Percentiles rank a stretch among this genome's conserved stretches.
Conservation (phyloP, 495 filamentous ascomycete species). For the Cercophora newfieldiana region DNA sequence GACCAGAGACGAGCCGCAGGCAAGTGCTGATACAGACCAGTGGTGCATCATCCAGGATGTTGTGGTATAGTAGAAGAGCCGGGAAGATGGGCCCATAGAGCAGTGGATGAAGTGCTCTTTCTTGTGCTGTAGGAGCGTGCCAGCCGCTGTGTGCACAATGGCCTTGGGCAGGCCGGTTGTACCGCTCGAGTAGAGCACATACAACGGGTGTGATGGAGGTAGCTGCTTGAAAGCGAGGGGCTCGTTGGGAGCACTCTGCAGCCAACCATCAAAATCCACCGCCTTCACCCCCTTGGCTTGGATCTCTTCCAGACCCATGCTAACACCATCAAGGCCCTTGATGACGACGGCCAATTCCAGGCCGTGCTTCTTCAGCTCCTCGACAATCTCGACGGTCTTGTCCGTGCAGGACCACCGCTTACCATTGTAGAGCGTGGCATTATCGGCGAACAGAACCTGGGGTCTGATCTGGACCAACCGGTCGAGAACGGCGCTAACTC, state of each 20-base stretch:
- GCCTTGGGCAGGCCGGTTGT: conserved; percentile 91
- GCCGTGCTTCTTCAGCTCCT: conserved; percentile 55
- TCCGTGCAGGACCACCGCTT: conserved; percentile 70
- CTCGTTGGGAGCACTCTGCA: conserved; percentile 39
- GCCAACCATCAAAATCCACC: conserved; percentile 39
- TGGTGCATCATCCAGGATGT: conserved; percentile 99
- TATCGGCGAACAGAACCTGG: conserved; percentile 78
- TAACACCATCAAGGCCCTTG: conserved; percentile 53
- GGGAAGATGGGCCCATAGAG: conserved; percentile 55
- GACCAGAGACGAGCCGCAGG: conserved; percentile 75
- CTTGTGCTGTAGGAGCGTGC: conserved; percentile 89
- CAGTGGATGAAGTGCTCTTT: conserved; percentile 89
- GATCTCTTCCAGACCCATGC: conserved; percentile 53
- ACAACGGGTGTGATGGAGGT: conserved; percentile 79
- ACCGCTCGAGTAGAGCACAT: conserved; percentile 84
- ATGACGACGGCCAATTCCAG: conserved; percentile 72
- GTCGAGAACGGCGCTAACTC: conserved; percentile 71
- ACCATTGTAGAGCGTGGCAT: conserved; percentile 84
- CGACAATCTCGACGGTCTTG: conserved; percentile 72
- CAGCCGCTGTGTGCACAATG: conserved; percentile 85
- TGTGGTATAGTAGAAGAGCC: conserved; percentile 77
- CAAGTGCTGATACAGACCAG: conserved; percentile 83
- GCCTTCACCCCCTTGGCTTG: conserved; percentile 49
- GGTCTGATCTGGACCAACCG: conserved; percentile 80
- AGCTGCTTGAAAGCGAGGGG: conserved; percentile 70